These are phyloP conservation scores for Populus nigra DNA, from an alignment of 345 rosid species.

Conservation along the genomic window DNA sequence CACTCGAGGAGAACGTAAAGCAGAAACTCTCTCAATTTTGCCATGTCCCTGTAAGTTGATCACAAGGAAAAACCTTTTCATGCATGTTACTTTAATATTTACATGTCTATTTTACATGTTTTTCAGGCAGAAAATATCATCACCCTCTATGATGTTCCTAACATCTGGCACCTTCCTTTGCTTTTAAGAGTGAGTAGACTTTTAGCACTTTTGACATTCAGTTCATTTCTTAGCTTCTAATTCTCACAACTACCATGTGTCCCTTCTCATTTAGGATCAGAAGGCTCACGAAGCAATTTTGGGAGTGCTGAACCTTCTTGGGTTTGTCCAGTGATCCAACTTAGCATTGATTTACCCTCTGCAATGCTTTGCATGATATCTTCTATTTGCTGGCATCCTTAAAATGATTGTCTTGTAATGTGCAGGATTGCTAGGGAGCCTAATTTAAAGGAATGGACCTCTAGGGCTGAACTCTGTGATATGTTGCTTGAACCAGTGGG, in stretches of 20 bases:
- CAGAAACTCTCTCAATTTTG: slow-evolving; percentile 88
- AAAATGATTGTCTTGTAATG: not conserved
- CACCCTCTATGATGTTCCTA: slow-evolving; percentile 87
- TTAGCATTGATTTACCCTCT: not conserved
- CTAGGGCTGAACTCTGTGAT: slow-evolving; percentile 63
- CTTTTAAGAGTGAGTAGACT: slow-evolving; percentile 66
- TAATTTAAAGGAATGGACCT: slow-evolving; percentile 63
- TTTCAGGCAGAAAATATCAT: slow-evolving; percentile 69
- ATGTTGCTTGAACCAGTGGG: slow-evolving; percentile 66
- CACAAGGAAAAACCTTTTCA: not conserved
- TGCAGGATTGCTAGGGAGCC: slow-evolving; percentile 70
- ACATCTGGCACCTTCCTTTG: slow-evolving; percentile 95
- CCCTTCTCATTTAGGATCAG: slow-evolving; percentile 63
- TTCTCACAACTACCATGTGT: slow-evolving; percentile 2
- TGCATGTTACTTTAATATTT: not conserved
- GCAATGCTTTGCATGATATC: not conserved
- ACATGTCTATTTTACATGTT: slow-evolving; percentile 1
- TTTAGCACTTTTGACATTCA: not conserved
- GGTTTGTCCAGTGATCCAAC: slow-evolving; percentile 44
- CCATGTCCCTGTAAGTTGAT: slow-evolving; percentile 65
- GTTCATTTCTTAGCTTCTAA: not conserved
- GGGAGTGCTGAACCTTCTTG: slow-evolving; percentile 61
- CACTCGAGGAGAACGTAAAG: slow-evolving; percentile 77
- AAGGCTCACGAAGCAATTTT: slow-evolving; percentile 91
- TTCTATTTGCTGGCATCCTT: not conserved